Conservation (phyloP, 768 basidiomycete genomes). For the Boletus pseudo-olivaceus region DNA sequence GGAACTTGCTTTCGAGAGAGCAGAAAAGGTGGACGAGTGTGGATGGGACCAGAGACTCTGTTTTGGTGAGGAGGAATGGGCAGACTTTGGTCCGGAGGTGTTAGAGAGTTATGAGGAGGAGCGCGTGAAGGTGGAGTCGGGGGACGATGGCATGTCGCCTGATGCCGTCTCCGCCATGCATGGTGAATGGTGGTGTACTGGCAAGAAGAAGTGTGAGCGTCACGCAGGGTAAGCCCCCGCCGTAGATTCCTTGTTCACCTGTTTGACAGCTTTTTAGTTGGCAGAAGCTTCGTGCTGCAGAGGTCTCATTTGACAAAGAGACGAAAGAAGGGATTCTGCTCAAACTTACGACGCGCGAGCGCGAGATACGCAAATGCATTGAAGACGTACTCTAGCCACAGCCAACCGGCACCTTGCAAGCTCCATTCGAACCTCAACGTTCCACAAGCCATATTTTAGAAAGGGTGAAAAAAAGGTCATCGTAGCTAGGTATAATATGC, state of each 20-base stretch:
- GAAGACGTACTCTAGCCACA: conserved; percentile 66
- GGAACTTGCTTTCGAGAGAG: conserved; percentile 62
- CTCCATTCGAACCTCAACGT: conserved; percentile 29
- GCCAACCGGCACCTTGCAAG: conserved; percentile 34
- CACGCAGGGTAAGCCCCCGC: conserved; percentile 60
- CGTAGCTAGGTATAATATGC: conserved; percentile 23
- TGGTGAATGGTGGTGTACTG: conserved; percentile 77
- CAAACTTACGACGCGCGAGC: conserved; percentile 70
- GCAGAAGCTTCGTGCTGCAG: conserved; percentile 72
- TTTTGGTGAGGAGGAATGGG: conserved; percentile 78
- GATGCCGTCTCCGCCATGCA: conserved; percentile 30
- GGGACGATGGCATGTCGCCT: conserved; percentile 38
- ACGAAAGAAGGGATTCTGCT: conserved; percentile 63
- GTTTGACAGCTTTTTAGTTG: conserved; percentile 45
- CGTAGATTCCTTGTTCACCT: neutral
- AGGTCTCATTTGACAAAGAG: conserved; percentile 73
- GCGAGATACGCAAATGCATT: conserved; percentile 72
- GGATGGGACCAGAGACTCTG: conserved; percentile 89
- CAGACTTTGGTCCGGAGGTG: conserved; percentile 61
- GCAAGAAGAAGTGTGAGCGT: conserved; percentile 71
- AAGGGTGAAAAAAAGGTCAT: conserved; percentile 58
- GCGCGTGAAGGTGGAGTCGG: conserved; percentile 32
- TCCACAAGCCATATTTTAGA: conserved; percentile 43
- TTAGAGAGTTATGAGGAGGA: conserved; percentile 66
- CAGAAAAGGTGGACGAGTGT: conserved; percentile 65